Base-by-base conservation (phyloP, 495 filamentous ascomycete genomes). In the Tuber microsphaerosporum region DNA sequence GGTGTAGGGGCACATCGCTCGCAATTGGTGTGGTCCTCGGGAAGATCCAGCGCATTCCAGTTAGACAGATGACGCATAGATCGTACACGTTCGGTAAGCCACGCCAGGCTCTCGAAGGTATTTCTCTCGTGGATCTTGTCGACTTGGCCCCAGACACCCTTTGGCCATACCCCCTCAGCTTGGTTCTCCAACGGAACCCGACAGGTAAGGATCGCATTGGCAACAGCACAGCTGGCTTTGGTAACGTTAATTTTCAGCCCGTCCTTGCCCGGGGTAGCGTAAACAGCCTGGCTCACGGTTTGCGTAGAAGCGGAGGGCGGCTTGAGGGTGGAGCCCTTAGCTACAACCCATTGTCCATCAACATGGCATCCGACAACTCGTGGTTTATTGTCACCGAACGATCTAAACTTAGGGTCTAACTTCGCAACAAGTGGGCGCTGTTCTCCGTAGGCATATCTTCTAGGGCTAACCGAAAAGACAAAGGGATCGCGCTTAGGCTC, bases 391-490 rank as follows among this genome's bases (percentile, higher is more conserved):
- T 69, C 20, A 37, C 65, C 77, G 71, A 73, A 73, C 76, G 82
- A 70, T 39, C 76, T 45, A 37, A 79, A 77, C n/a, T 71, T 69
- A 0, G 83, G 74, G 8, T 80, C 71, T n/a, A 90, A 79, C 39
- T 79, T 83, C 9, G 89, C 86, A 69, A 90, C 76, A 1, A 86
- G 80, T 17, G 80, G 75, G 34, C 91, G 87, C 68, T 84, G 76
- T 71, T 90, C 87, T 48, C 91, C 88, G 20, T 86, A 85, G 22
- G 88, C 84, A 7, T 89, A 83, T 9, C 87, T 85, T 2, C 84
- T 78, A 69, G 85, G 87, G 12, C 88, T 84, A 10, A 85, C 72
- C 1, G 90, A 86, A 79, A 94, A 92, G 22, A 93, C 89, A 79
- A 89, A 94, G 1, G 80, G 80, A 81, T 94, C 92, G 5, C 87